A percentile compares a stretch with the other conserved stretches of the same genome.
Evolutionary conservation across 2,329 filamentous ascomycete genomes (phyloP).

Genomic region (Aureobasidium sp.): DNA sequence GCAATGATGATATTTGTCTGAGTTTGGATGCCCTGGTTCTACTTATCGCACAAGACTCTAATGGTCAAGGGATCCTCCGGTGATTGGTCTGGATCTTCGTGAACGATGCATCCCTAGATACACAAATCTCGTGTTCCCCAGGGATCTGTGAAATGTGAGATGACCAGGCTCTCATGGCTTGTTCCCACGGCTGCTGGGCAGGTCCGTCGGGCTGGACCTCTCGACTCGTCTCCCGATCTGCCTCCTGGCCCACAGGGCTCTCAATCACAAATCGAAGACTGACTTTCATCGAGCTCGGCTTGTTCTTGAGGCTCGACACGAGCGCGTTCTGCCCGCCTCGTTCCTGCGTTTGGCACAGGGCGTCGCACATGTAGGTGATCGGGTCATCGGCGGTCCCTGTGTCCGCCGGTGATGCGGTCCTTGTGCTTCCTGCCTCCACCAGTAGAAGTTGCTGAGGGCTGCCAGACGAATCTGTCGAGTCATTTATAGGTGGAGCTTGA

Average conservation of each 20-base stretch:
- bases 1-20: too few relatives aligned
- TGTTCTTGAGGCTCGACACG: background rate
- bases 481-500: background rate
- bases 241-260: background rate
- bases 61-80: background rate
- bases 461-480: background rate
- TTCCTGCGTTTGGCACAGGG: conserved; percentile 1
- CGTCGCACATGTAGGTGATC: background rate
- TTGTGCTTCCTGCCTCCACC: background rate
- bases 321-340: background rate
- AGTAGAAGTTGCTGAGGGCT: background rate
- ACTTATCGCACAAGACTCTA: background rate
- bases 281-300: conserved; percentile 3
- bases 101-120: background rate
- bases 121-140: conserved; percentile 4
- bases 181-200: background rate
- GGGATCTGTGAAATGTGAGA: conserved; percentile 1
- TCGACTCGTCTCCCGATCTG: conserved; percentile 6
- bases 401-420: background rate
- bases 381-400: background rate
- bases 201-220: background rate
- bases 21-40: too few relatives aligned
- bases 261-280: conserved; percentile 4
- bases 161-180: background rate
- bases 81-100: conserved; percentile 3